A percentile compares a stretch with the other conserved stretches of the same genome.
These are phyloP conservation scores for Flaveria brownii DNA, from an alignment of 129 eudicot species.

Conservation along the genomic window DNA sequence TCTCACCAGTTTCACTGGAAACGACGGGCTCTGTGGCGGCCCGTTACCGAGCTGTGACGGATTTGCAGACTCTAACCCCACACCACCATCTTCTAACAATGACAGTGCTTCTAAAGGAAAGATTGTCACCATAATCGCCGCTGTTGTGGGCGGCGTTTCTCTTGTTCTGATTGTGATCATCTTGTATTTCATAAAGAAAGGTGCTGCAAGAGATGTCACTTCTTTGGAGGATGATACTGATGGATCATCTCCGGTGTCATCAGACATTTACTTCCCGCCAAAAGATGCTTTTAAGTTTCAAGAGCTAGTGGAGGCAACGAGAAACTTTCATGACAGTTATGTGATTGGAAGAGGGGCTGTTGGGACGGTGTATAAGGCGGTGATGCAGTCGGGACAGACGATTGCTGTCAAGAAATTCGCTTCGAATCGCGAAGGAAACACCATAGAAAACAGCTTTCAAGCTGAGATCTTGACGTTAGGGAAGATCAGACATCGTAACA, in stretches of 20 bases:
- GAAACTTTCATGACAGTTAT: conserved; percentile 70
- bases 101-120: conserved; percentile 43
- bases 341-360: conserved; percentile 89
- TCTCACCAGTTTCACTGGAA: conserved; percentile 66
- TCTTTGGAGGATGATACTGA: conserved; percentile 45
- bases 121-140: conserved; percentile 56
- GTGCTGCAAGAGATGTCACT: conserved; percentile 40
- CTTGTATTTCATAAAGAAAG: conserved; percentile 62
- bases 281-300: conserved; percentile 89
- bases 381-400: conserved; percentile 62
- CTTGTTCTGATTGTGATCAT: conserved; percentile 66
- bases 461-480: conserved; percentile 94
- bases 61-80: conserved; percentile 23
- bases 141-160: conserved; percentile 73
- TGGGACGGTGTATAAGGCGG: conserved; percentile 95
- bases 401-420: conserved; percentile 90
- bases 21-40: conserved; percentile 86
- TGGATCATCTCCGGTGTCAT: conserved; percentile 44
- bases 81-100: conserved; percentile 38
- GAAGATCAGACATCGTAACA: conserved; percentile 93
- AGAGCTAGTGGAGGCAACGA: conserved; percentile 78
- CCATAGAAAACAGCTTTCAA: conserved; percentile 76
- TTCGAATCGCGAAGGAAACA: conserved; percentile 87
- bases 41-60: conserved; percentile 59
- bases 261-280: conserved; percentile 87